phyloP scores from a whole-genome alignment of 139 green algal species.

The Astrephomene gubernaculifera region DNA sequence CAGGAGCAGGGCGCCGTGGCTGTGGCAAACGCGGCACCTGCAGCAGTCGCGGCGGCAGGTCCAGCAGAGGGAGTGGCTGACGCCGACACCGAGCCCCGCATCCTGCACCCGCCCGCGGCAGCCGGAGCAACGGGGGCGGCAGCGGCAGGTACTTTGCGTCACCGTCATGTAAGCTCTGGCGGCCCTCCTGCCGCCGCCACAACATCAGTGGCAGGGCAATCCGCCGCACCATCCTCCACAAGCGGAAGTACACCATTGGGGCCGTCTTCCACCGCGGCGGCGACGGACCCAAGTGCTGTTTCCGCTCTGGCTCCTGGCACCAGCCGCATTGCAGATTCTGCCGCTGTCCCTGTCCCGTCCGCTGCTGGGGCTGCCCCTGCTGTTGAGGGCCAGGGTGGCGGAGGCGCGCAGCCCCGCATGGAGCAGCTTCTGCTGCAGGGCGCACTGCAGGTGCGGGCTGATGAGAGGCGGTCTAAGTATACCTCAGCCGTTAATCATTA shows the following conservation, averaged over 20 bases:
- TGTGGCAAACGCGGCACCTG: slow-evolving; percentile 13
- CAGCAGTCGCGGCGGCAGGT: neutral
- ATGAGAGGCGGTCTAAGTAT: neutral
- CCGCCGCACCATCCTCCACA: too few species aligned
- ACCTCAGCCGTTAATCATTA: neutral
- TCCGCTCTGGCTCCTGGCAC: neutral
- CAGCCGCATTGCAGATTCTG: neutral
- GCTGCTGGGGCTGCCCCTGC: neutral
- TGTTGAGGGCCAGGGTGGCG: too few species aligned
- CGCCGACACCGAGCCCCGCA: neutral
- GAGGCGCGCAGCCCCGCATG: too few species aligned
- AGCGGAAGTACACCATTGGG: neutral
- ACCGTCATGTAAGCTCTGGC: neutral
- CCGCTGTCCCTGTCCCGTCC: neutral
- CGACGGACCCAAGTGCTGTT: neutral
- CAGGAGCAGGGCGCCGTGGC: slow-evolving; percentile 24
- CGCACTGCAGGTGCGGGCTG: neutral
- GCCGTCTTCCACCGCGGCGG: neutral
- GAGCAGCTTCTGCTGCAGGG: neutral
- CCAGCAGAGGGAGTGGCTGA: neutral
- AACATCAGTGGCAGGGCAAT: neutral
- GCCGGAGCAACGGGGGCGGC: neutral
- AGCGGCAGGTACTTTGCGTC: neutral
- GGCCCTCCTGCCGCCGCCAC: too few species aligned
- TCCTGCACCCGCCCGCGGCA: neutral